Percentiles rank a stretch among this genome's conserved stretches.
Conservation (phyloP, 1,284 basidiomycete genomes). For the Porogramme epimiltina region DNA sequence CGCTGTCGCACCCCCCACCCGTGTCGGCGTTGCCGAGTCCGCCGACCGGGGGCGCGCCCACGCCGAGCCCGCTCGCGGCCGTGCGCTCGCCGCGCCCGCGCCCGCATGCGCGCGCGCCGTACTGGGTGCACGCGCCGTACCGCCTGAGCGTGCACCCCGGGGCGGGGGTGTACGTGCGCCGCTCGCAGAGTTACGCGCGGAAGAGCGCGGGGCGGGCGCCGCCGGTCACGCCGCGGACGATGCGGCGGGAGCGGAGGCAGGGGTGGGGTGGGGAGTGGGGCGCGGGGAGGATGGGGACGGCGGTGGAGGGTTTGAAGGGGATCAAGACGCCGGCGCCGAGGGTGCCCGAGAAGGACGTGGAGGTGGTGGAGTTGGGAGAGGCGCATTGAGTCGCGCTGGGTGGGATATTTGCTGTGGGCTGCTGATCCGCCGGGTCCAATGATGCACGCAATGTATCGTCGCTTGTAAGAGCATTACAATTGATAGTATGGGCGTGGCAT, state of each 20-base stretch:
- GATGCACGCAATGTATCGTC: no score
- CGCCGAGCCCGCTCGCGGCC: constrained; percentile 21
- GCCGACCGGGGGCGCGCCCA: not conserved
- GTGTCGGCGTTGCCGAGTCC: no score
- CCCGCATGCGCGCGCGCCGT: constrained; percentile 22
- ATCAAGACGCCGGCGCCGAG: constrained; percentile 10
- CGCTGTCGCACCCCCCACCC: not conserved
- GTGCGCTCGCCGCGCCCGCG: constrained; percentile 14
- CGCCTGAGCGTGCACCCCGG: constrained; percentile 1
- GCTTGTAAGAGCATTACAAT: no score
- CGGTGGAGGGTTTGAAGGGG: constrained; percentile 27
- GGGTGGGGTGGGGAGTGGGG: constrained; percentile 34
- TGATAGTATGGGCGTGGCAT: no score
- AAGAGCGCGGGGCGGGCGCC: no score
- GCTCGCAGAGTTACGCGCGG: constrained; percentile 10
- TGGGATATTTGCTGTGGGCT: no score
- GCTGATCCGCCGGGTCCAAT: no score
- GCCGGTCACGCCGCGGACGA: constrained; percentile 30
- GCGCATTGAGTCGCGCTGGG: no score
- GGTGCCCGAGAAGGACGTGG: no score
- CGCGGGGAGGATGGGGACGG: constrained; percentile 21
- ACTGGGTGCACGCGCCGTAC: constrained; percentile 30
- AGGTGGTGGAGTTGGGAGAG: no score
- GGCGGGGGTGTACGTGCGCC: not conserved
- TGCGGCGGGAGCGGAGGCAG: constrained; percentile 29